Conservation (phyloP, 2,329 filamentous ascomycete genomes). For the Alternaria atra region DNA sequence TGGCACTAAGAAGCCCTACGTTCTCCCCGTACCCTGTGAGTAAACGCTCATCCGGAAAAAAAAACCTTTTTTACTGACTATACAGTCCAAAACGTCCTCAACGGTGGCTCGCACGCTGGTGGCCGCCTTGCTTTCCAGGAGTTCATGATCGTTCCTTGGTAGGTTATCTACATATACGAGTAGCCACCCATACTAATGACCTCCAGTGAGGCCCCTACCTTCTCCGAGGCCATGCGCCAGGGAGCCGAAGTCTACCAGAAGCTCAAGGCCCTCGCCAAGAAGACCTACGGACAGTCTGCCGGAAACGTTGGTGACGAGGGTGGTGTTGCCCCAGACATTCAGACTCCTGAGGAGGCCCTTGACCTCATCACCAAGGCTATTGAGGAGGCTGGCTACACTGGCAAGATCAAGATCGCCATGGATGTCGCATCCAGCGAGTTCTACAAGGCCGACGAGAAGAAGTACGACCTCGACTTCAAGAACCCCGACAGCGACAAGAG, state of each 20-base stretch:
- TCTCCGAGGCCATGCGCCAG: slow-evolving; percentile 95
- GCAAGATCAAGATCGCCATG: slow-evolving; percentile 98
- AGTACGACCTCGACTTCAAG: slow-evolving; percentile 99
- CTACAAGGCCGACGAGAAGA: slow-evolving; percentile 96
- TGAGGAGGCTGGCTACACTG: slow-evolving; percentile 92
- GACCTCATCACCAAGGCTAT: slow-evolving; percentile 96
- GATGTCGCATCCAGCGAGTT: slow-evolving; percentile 99
- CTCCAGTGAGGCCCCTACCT: slow-evolving; percentile 78
- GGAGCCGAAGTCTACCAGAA: slow-evolving; percentile 98
- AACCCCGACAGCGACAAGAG: slow-evolving; percentile 94
- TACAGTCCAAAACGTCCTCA: slow-evolving; percentile 61
- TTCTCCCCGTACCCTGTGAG: slow-evolving; percentile 63
- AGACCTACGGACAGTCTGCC: slow-evolving; percentile 98
- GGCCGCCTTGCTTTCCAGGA: slow-evolving; percentile 76
- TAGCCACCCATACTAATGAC: slow-evolving; percentile 25
- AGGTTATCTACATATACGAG: slow-evolving; percentile 27
- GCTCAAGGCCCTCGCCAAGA: slow-evolving; percentile 96
- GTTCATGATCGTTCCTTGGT: slow-evolving; percentile 64
- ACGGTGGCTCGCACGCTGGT: slow-evolving; percentile 90
- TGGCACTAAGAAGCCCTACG: slow-evolving; percentile 62
- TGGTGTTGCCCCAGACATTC: slow-evolving; percentile 98
- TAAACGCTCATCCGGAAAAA: background rate
- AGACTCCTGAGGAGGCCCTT: slow-evolving; percentile 94
- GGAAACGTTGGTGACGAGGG: slow-evolving; percentile 99
- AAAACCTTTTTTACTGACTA: slow-evolving; percentile 9